Evolutionary conservation across 495 filamentous ascomycete species (phyloP), one percentile per base, ranked within the genome.

Genomic region (Penicillium salamii): DNA sequence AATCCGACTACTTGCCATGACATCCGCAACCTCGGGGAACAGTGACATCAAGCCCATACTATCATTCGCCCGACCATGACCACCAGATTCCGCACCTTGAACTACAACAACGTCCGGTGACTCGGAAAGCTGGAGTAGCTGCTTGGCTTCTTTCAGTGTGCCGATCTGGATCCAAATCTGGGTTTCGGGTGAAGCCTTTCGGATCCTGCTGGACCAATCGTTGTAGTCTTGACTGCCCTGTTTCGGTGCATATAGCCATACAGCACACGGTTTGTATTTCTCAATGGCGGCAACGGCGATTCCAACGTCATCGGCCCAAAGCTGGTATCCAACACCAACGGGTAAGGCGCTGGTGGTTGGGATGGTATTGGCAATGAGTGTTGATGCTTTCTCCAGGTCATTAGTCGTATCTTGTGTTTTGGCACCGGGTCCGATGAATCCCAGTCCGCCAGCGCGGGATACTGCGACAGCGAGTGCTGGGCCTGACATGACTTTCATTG

Each of bases 21-120:
- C 61, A 58, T 87, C 84, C n/a, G 58, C 60, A 2, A 82, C 63
- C 58, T 87, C 84, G 0, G 82, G 82, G 3, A 87, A 55, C 8
- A 87, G 57, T 3, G 72, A 45, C 39, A 84, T 65, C 1, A 90
- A 54, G 1, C 87, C 79, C 1, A 84, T 74, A 2, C 81, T 82
- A 36, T 76, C 68, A 0, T 59, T 55, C 0, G 61, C 74, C 20
- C 80, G 76, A 34, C 88, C 87, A 60, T 93, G 89, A 0, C 89
- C 89, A 0, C 89, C 88, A 0, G 88, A 81, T 53, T 92, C 88
- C 1, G 75, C 56, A 0, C 88, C 88, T 58, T 92, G 88, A 2
- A 88, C 72, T 2, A 90, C 84, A 0, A 92, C 54, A 5, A 86
- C 84, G 57, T 90, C 85, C 1, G 86, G 84, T 14, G 48, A 57